Evolutionary conservation across 2,329 filamentous ascomycete species (phyloP).

Genomic region (Calonectria honghensis): DNA sequence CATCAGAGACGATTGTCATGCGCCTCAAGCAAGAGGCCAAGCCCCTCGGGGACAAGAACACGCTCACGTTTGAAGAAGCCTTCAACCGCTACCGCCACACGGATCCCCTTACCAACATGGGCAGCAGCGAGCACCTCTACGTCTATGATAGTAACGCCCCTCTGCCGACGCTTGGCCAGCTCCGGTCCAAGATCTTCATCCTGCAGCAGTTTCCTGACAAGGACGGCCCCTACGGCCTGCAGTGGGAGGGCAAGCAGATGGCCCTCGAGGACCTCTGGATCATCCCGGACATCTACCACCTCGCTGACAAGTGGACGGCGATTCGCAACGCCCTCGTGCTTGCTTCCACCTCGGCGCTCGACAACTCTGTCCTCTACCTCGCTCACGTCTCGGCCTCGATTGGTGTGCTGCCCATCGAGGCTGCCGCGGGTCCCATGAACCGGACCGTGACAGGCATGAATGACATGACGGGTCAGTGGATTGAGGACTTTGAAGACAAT

Average conservation of each 20-base stretch:
- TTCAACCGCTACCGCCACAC: constrained; percentile 64
- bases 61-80: constrained; percentile 66
- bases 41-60: constrained; percentile 60
- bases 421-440: constrained; percentile 68
- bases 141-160: constrained; percentile 56
- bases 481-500: constrained; percentile 57
- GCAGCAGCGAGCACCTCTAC: constrained; percentile 62
- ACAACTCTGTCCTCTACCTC: constrained; percentile 64
- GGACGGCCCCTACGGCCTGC: constrained; percentile 63
- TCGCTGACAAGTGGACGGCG: constrained; percentile 68
- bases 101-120: constrained; percentile 59
- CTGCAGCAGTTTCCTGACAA: constrained; percentile 67
- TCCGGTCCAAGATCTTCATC: constrained; percentile 68
- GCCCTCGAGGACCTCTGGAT: constrained; percentile 69
- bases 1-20: constrained; percentile 69
- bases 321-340: constrained; percentile 63
- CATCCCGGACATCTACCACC: constrained; percentile 64
- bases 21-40: constrained; percentile 69
- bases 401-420: constrained; percentile 69
- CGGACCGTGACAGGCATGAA: constrained; percentile 68
- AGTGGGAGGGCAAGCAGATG: constrained; percentile 67
- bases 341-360: constrained; percentile 58
- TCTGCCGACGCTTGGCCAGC: constrained; percentile 66
- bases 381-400: constrained; percentile 69
- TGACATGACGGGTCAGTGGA: constrained; percentile 68